Conservation (phyloP, 495 filamentous ascomycete species). For the Bombardia bombarda region DNA sequence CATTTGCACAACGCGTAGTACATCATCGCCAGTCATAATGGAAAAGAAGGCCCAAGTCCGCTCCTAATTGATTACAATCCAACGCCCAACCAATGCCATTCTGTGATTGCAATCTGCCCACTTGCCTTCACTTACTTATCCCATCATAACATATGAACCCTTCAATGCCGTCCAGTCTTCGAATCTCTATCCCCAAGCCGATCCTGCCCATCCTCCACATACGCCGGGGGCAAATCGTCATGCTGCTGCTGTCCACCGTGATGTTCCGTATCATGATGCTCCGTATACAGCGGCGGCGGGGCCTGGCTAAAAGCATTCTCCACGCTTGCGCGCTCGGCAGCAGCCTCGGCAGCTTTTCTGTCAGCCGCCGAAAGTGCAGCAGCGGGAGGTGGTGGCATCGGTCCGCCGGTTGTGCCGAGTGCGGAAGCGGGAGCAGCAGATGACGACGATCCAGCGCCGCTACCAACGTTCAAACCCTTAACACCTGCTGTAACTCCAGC, state of each 20-base stretch:
- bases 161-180: constrained; percentile 13
- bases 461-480: constrained; percentile 3
- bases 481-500: constrained; percentile 3
- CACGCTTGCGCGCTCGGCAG: constrained; percentile 7
- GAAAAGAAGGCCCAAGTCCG: too few relatives aligned
- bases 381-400: constrained; percentile 4
- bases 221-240: constrained; percentile 18
- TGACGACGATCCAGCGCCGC: too few relatives aligned
- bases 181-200: constrained; percentile 4
- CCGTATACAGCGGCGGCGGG: constrained; percentile 8
- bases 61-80: too few relatives aligned
- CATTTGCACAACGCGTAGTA: too few relatives aligned
- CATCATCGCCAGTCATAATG: too few relatives aligned
- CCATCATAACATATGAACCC: not conserved
- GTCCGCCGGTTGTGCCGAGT: too few relatives aligned
- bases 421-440: too few relatives aligned
- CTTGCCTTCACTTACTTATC: not conserved
- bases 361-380: not conserved
- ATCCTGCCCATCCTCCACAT: constrained; percentile 11
- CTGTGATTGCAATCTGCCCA: not conserved
- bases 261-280: constrained; percentile 11
- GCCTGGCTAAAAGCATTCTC: too few relatives aligned
- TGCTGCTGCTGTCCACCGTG: not conserved
- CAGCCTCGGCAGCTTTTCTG: constrained; percentile 21
- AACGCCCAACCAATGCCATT: not conserved